These are phyloP conservation scores for Rehmannia glutinosa DNA, from an alignment of 257 asterid species.

Conservation along the genomic window DNA sequence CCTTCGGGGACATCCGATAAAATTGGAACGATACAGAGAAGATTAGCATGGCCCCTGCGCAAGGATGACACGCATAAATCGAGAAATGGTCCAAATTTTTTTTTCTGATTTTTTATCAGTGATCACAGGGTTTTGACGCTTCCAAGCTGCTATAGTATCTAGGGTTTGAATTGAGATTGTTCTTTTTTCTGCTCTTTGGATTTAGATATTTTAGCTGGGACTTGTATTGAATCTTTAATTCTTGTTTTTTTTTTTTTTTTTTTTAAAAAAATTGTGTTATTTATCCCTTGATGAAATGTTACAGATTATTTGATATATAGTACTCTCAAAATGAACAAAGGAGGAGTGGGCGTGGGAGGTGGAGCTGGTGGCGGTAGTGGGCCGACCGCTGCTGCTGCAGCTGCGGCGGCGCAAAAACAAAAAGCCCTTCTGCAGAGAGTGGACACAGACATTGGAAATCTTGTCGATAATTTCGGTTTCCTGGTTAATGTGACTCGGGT, in stretches of 20 bases:
- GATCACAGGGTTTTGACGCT: too few species aligned
- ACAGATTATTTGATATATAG: not conserved
- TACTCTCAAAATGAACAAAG: conserved; percentile 27
- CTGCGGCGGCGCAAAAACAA: conserved; percentile 83
- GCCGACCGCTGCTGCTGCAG: conserved; percentile 49
- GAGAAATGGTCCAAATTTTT: conserved; percentile 61
- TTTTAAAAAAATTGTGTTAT: too few species aligned
- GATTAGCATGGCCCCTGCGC: conserved; percentile 93
- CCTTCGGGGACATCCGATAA: conserved; percentile 30
- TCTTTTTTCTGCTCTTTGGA: too few species aligned
- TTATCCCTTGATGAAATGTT: not conserved
- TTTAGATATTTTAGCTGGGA: too few species aligned
- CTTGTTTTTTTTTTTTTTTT: not conserved
- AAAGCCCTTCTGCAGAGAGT: conserved; percentile 68
- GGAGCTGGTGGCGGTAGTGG: conserved; percentile 42
- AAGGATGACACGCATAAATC: conserved; percentile 72
- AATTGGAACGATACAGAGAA: conserved; percentile 78
- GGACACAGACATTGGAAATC: conserved; percentile 70
- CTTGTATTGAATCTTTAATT: not conserved
- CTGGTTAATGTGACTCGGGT: too few species aligned
- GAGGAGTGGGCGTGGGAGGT: conserved; percentile 43
- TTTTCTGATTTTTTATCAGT: not conserved
- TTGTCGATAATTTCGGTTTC: too few species aligned
- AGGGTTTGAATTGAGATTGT: too few species aligned
- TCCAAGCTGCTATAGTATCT: too few species aligned